Evolutionary conservation across 345 rosid genomes (phyloP).

Genomic region (Orychophragmus violaceus): DNA sequence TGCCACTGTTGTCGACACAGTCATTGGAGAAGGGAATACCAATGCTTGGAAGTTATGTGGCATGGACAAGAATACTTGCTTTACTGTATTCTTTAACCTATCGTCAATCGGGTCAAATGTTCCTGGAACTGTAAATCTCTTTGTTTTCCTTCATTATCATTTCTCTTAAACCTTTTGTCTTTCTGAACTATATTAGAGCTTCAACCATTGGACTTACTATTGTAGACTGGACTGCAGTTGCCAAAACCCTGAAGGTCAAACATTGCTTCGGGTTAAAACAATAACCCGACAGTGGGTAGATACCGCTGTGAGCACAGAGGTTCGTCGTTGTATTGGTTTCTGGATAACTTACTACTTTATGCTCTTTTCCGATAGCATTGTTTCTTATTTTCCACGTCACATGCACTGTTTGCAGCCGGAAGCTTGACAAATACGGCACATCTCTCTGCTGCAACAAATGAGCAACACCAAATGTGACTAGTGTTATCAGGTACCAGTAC

Average conservation of each 20-base stretch:
- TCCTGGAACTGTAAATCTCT: slow-evolving; percentile 54
- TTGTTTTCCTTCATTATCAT: not conserved
- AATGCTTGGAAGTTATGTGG: slow-evolving; percentile 86
- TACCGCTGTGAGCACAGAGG: slow-evolving; percentile 85
- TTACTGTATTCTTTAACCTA: slow-evolving; percentile 91
- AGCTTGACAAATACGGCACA: too few relatives aligned
- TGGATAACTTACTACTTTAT: not conserved
- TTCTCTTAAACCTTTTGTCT: not conserved
- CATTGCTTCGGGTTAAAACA: slow-evolving; percentile 73
- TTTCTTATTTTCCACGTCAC: not conserved
- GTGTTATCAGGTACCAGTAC: too few relatives aligned
- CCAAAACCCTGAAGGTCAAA: slow-evolving; percentile 69
- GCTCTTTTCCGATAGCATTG: not conserved
- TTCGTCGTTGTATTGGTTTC: slow-evolving; percentile 32
- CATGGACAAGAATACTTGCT: slow-evolving; percentile 88
- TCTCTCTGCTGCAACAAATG: too few relatives aligned
- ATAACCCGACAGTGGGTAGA: slow-evolving; percentile 85
- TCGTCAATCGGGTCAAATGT: slow-evolving; percentile 55
- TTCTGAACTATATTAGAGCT: not conserved
- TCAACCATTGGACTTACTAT: slow-evolving; percentile 12
- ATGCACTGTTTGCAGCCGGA: too few relatives aligned
- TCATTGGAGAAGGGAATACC: slow-evolving; percentile 88
- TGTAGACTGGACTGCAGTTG: slow-evolving; percentile 49
- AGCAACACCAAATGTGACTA: too few relatives aligned
- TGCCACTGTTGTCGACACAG: slow-evolving; percentile 75